A percentile compares a stretch with the other conserved stretches of the same genome.
phyloP scores from a whole-genome alignment of 352 stramenopile genomes.

The Phytophthora pini region DNA sequence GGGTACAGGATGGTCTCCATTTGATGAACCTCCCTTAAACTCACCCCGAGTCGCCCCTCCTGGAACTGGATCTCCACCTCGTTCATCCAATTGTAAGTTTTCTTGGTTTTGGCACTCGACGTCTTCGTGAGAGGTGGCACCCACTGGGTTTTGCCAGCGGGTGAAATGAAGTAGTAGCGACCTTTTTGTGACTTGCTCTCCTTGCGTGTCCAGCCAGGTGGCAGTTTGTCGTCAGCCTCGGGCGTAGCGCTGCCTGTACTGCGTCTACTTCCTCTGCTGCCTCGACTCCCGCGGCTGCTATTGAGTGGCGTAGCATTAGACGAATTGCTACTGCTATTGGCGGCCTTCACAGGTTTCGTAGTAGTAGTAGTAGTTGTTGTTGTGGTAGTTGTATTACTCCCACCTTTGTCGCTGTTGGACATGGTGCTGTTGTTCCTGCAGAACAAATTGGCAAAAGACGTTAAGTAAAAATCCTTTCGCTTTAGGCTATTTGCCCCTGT shows the following conservation, averaged over 20 bases:
- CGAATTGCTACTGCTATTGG: constrained; percentile 7
- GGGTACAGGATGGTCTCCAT: constrained; percentile 80
- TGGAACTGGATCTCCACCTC: constrained; percentile 90
- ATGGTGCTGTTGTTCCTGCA: constrained; percentile 27
- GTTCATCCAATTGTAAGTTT: constrained; percentile 81
- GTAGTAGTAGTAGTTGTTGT: constrained; percentile 6
- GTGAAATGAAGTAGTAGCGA: constrained; percentile 87
- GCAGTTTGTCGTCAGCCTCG: constrained; percentile 50
- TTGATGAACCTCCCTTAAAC: constrained; percentile 77
- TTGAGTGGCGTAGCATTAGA: constrained; percentile 19
- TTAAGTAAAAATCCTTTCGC: constrained; percentile 13
- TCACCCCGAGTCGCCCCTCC: constrained; percentile 82
- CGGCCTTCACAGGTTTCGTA: constrained; percentile 16
- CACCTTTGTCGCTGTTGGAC: constrained; percentile 16
- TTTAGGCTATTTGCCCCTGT: constrained; percentile 3
- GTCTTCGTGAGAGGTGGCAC: constrained; percentile 51
- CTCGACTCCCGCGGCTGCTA: constrained; percentile 27
- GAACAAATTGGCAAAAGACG: background rate
- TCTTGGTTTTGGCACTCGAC: constrained; percentile 36
- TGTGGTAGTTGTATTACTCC: constrained; percentile 9
- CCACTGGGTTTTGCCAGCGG: constrained; percentile 86
- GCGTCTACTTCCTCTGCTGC: constrained; percentile 31
- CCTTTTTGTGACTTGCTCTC: constrained; percentile 90
- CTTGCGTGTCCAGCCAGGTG: constrained; percentile 80
- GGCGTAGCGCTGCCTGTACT: constrained; percentile 31